Percentiles rank a stretch among this genome's conserved stretches.
These are phyloP conservation scores for Pythium volutum DNA, from an alignment of 352 stramenopile genomes.

Conservation along the genomic window DNA sequence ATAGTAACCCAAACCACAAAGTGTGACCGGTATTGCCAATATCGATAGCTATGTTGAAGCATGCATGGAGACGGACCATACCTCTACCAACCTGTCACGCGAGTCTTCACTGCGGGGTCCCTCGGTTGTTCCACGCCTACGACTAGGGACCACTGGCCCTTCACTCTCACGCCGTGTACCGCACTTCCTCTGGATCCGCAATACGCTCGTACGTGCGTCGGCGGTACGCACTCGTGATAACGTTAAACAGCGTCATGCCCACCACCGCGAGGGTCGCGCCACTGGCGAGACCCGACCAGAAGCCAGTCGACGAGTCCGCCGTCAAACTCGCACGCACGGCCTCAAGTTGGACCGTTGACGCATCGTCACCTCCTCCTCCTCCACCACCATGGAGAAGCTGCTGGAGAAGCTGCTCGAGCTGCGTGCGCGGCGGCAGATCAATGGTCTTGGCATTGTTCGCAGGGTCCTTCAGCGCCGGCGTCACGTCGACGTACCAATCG, in stretches of 20 bases:
- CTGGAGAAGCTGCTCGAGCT: slow-evolving; percentile 40
- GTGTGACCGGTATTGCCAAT: no score
- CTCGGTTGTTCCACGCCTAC: no score
- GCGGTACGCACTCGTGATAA: slow-evolving; percentile 1
- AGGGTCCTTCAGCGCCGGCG: slow-evolving; percentile 34
- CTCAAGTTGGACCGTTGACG: neutral
- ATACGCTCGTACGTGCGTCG: slow-evolving; percentile 17
- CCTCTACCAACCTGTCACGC: no score
- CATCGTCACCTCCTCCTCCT: neutral
- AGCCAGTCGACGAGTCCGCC: neutral
- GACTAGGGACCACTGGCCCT: no score
- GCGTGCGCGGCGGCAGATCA: slow-evolving; percentile 54
- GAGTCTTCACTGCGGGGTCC: no score
- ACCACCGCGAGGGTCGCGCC: slow-evolving; percentile 10
- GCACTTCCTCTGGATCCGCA: slow-evolving; percentile 14
- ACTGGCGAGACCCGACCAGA: slow-evolving; percentile 15
- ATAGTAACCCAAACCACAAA: no score
- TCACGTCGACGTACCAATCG: slow-evolving; percentile 66
- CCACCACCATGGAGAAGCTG: slow-evolving; percentile 18
- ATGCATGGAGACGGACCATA: no score
- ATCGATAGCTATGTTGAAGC: no score
- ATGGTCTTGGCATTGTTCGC: slow-evolving; percentile 41
- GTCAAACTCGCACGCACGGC: neutral
- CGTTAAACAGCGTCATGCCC: slow-evolving; percentile 19
- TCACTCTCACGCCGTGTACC: neutral